Percentiles rank a stretch among this genome's conserved stretches.
These are phyloP conservation scores for Cordyceps fumosorosea DNA, from an alignment of 2,329 filamentous ascomycete species.

Conservation along the genomic window DNA sequence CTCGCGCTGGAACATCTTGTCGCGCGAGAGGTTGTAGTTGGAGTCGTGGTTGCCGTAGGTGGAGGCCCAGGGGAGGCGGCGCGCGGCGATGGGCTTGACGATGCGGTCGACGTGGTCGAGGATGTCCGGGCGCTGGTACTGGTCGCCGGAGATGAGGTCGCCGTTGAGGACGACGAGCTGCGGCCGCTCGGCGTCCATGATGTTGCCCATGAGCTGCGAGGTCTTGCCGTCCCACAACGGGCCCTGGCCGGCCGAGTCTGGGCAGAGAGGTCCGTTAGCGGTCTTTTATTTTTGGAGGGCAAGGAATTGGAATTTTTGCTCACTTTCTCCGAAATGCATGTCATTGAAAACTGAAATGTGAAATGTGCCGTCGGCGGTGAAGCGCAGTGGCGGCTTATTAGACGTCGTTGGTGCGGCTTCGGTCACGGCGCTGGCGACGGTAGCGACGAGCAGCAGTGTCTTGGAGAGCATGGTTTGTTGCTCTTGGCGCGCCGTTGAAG, in stretches of 20 bases:
- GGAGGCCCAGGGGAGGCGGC: slow-evolving; percentile 24
- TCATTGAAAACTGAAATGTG: slow-evolving; percentile 59
- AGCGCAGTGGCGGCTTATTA: slow-evolving; percentile 17
- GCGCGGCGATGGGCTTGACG: slow-evolving; percentile 33
- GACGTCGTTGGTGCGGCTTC: not conserved
- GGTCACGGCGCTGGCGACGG: not conserved
- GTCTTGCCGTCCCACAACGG: slow-evolving; percentile 51
- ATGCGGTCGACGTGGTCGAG: slow-evolving; percentile 11
- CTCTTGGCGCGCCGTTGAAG: not conserved
- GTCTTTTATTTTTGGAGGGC: not conserved
- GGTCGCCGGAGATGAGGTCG: slow-evolving; percentile 12
- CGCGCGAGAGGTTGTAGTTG: slow-evolving; percentile 13
- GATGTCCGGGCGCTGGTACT: not conserved
- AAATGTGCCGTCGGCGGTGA: slow-evolving; percentile 40
- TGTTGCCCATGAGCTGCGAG: slow-evolving; percentile 46
- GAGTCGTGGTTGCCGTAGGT: slow-evolving; percentile 18
- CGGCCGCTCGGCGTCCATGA: slow-evolving; percentile 51
- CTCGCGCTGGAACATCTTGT: slow-evolving; percentile 19
- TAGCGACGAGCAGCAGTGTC: not conserved
- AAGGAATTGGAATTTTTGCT: slow-evolving; percentile 15
- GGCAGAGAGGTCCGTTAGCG: slow-evolving; percentile 3
- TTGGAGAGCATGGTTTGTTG: not conserved
- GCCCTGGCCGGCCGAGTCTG: slow-evolving; percentile 41
- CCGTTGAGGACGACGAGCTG: slow-evolving; percentile 52
- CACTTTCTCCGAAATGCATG: slow-evolving; percentile 65